A percentile compares a stretch with the other conserved stretches of the same genome.
These are phyloP conservation scores for Zymoseptoria brevis DNA, from an alignment of 2,329 filamentous ascomycete genomes.

Conservation along the genomic window DNA sequence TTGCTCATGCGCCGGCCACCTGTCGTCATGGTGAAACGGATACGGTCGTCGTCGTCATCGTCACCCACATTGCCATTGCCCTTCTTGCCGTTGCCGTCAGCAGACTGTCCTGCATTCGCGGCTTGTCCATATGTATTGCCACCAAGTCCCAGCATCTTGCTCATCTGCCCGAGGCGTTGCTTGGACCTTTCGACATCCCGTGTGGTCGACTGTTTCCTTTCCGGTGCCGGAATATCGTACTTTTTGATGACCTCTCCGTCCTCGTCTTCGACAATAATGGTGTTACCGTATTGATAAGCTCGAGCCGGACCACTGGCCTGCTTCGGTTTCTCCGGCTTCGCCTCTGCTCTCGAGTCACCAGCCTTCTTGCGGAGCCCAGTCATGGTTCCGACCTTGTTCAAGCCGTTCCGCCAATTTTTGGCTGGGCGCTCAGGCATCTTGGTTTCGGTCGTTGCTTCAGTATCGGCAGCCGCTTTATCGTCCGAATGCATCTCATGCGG, in stretches of 20 bases:
- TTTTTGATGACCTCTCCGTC: slow-evolving; percentile 81
- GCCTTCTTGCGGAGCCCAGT: slow-evolving; percentile 36
- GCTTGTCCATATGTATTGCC: slow-evolving; percentile 16
- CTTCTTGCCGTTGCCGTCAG: slow-evolving; percentile 10
- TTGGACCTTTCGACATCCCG: slow-evolving; percentile 26
- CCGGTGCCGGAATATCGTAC: slow-evolving; percentile 60
- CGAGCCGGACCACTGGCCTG: slow-evolving; percentile 63
- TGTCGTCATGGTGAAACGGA: slow-evolving; percentile 68
- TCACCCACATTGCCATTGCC: slow-evolving; percentile 20
- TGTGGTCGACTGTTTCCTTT: slow-evolving; percentile 29
- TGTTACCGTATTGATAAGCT: slow-evolving; percentile 80
- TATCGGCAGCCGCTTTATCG: slow-evolving; percentile 68
- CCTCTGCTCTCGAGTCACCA: slow-evolving; percentile 25
- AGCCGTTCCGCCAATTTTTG: slow-evolving; percentile 33
- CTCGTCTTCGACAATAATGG: slow-evolving; percentile 82
- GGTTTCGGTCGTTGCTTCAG: slow-evolving; percentile 52
- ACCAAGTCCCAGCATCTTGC: slow-evolving; percentile 44
- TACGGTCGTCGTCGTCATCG: slow-evolving; percentile 60
- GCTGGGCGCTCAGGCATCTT: slow-evolving; percentile 41
- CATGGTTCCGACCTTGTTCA: slow-evolving; percentile 35
- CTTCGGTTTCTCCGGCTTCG: slow-evolving; percentile 32
- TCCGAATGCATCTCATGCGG: slow-evolving; percentile 28
- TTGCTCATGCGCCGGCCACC: slow-evolving; percentile 71
- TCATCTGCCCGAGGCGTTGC: slow-evolving; percentile 44
- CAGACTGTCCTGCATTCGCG: slow-evolving; percentile 17